Percentiles rank a stretch among this genome's conserved stretches.
phyloP scores from a whole-genome alignment of 1,139 yeast species.

The Geotrichum australiense region DNA sequence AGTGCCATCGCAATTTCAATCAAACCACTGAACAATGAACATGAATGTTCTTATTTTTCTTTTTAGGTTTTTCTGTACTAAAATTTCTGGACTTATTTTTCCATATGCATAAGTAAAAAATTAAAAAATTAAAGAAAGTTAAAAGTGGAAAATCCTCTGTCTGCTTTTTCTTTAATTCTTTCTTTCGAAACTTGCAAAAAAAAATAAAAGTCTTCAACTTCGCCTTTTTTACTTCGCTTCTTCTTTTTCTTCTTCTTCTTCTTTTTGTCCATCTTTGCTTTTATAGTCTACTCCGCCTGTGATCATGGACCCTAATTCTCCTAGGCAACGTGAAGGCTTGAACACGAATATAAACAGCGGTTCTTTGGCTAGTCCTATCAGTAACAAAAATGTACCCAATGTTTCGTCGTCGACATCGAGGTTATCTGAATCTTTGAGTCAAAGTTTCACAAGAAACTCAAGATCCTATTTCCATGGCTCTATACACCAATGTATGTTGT shows the following conservation, averaged over 20 bases:
- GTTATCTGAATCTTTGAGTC: conserved; percentile 13
- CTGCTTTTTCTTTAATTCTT: background rate
- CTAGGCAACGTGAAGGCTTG: conserved; percentile 10
- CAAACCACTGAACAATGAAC: too few relatives aligned
- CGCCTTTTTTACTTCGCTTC: background rate
- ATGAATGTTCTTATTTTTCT: too few relatives aligned
- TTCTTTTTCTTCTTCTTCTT: background rate
- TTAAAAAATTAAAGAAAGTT: too few relatives aligned
- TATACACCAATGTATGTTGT: background rate
- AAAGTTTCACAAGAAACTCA: conserved; percentile 10
- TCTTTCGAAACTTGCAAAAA: background rate
- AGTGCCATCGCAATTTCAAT: too few relatives aligned
- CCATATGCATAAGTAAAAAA: too few relatives aligned
- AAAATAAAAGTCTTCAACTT: background rate
- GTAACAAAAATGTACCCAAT: too few relatives aligned
- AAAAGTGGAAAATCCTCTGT: too few relatives aligned
- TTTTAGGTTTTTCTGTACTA: too few relatives aligned
- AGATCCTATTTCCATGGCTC: conserved; percentile 12
- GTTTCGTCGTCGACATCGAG: conserved; percentile 5
- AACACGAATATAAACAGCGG: too few relatives aligned
- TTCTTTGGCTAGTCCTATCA: too few relatives aligned
- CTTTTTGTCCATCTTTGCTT: background rate
- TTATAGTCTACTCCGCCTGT: background rate
- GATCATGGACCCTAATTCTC: conserved; percentile 10
- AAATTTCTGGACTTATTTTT: too few relatives aligned